Base-by-base conservation (phyloP, 176 grass and related monocot species). In the Zizania latifolia region DNA sequence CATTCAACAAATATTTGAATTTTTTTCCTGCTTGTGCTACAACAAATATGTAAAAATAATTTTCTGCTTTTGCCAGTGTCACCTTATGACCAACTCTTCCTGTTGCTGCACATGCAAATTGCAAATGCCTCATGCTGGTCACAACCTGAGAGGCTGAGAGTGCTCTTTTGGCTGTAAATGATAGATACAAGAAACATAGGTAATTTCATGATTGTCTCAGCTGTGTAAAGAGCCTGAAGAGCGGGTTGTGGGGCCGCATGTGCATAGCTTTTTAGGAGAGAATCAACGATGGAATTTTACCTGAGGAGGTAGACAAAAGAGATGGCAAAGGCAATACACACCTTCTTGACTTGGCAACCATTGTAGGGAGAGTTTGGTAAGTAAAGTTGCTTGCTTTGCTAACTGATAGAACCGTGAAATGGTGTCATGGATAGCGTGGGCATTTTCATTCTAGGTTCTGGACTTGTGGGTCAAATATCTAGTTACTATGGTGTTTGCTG, bases 171-270 rank as follows among this genome's bases (percentile, higher is more conserved):
- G 44, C 38, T 5, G 26, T 44, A 4, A 32, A n/a, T 59, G 27
- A n/a, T 55, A 60, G 54, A 23, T 24, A 8, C 32, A 30, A 17
- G 31, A 39, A 2, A 40, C 12, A 4, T 62, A 27, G 66, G 16
- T 55, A n/a, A 13, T 16, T 43, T 71, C n/a, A 72, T 62, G 44
- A 44, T 84, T 62, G 32, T 23, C n/a, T 76, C 28, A 30, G 43
- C 34, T 74, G 31, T 63, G 10, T 60, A 2, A 55, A 65, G 10
- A 45, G 4, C 22, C 34, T 9, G 8, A 26, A 39, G 50, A 57
- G 50, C 10, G 70, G 11, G 22, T 56, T 38, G 36, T 9, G 8
- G 3, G 14, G n/a, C 16, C 16, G 27, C 26, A 69, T 31, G 41
- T 7, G 6, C 19, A 21, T 53, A n/a, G 22, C 13, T 5, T 8